Conservation (phyloP, 805 yeast genomes). For the Lipomyces orientalis region DNA sequence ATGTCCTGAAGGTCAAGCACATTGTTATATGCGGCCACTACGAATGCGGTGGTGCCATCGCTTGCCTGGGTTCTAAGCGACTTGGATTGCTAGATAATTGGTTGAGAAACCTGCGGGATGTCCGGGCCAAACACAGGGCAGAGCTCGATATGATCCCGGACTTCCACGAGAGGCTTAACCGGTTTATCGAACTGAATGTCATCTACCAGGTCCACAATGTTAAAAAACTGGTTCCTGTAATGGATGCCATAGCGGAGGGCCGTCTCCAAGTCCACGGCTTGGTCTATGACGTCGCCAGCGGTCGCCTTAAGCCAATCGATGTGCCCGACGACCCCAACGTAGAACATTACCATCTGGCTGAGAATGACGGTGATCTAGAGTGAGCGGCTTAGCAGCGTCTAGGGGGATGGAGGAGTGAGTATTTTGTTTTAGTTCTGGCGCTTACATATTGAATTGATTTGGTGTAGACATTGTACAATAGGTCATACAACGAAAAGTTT, state of each 20-base stretch:
- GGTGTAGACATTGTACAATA: not conserved
- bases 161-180: constrained; percentile 60
- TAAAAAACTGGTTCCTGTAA: constrained; percentile 65
- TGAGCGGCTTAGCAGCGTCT: not conserved
- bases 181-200: constrained; percentile 77
- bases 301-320: constrained; percentile 58
- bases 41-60: constrained; percentile 92
- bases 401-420: not conserved
- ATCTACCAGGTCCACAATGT: constrained; percentile 72
- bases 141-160: constrained; percentile 58
- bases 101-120: constrained; percentile 68
- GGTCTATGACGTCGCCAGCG: constrained; percentile 82
- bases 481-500: no score
- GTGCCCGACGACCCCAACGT: constrained; percentile 45
- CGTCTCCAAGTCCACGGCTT: constrained; percentile 81
- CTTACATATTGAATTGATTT: not conserved
- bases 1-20: constrained; percentile 77
- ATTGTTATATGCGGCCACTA: constrained; percentile 92
- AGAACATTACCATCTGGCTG: constrained; percentile 28
- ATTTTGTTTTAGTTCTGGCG: not conserved
- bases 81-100: constrained; percentile 75
- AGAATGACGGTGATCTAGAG: constrained; percentile 10
- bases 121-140: constrained; percentile 64
- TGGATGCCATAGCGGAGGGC: constrained; percentile 64
- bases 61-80: constrained; percentile 67